A percentile compares a stretch with the other conserved stretches of the same genome.
Conservation (phyloP, 176 grass and related monocot species). For the Phragmites australis region DNA sequence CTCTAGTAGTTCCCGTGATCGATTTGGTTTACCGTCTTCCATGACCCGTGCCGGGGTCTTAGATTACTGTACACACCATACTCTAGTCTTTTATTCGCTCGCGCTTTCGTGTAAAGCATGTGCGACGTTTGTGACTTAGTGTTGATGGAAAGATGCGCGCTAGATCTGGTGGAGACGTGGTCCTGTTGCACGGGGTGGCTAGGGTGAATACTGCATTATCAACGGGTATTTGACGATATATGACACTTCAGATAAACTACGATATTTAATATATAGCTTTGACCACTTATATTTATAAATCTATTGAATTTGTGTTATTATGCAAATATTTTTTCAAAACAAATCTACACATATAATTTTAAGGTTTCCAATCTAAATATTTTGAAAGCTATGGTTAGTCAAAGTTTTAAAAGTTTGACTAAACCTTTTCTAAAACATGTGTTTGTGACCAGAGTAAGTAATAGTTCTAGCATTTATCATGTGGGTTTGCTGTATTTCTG, state of each 20-base stretch:
- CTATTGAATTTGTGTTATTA: too few relatives aligned
- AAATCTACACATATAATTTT: too few relatives aligned
- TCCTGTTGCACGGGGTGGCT: background rate
- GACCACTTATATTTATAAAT: too few relatives aligned
- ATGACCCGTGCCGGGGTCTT: background rate
- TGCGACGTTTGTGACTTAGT: background rate
- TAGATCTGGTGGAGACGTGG: conserved; percentile 14
- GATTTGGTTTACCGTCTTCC: background rate
- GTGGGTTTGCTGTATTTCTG: background rate
- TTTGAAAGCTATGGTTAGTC: too few relatives aligned
- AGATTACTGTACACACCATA: background rate
- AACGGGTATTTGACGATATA: background rate
- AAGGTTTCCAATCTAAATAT: too few relatives aligned
- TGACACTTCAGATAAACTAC: too few relatives aligned
- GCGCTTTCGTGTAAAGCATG: background rate
- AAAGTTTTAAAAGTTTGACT: too few relatives aligned
- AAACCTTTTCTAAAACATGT: too few relatives aligned
- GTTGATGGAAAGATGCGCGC: background rate
- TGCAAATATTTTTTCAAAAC: too few relatives aligned
- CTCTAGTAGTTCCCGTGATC: background rate
- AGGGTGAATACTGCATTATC: background rate
- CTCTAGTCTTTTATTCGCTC: background rate
- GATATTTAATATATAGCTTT: too few relatives aligned
- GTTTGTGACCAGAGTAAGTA: too few relatives aligned
- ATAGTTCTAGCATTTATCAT: background rate